phyloP scores from a whole-genome alignment of 208 protist genomes.

The Angomonas ambiguus region DNA sequence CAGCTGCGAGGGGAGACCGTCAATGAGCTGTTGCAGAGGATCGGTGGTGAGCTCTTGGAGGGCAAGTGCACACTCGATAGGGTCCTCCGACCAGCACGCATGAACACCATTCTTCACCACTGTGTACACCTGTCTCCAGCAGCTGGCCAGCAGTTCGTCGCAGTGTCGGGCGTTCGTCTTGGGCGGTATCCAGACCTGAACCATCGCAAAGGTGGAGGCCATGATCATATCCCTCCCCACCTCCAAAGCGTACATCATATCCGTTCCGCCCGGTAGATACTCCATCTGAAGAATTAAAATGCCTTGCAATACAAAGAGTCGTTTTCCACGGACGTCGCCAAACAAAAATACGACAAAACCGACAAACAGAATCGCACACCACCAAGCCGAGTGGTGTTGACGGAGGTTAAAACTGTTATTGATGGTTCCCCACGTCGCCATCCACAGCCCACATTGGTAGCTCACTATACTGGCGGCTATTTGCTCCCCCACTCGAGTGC shows the following conservation, averaged over 20 bases:
- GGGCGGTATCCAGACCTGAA: constrained; percentile 36
- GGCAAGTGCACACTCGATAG: constrained; percentile 31
- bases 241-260: constrained; percentile 5
- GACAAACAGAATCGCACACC: constrained; percentile 21
- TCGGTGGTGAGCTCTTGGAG: constrained; percentile 25
- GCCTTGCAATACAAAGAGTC: constrained; percentile 13
- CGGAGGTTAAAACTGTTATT: constrained; percentile 5
- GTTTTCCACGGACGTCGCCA: constrained; percentile 17
- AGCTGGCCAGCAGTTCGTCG: constrained; percentile 26
- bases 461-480: constrained; percentile 18
- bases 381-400: constrained; percentile 19
- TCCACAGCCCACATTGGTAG: constrained; percentile 25
- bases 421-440: constrained; percentile 20
- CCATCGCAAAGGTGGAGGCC: constrained; percentile 25
- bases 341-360: constrained; percentile 19
- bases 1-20: constrained; percentile 18
- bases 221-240: constrained; percentile 47
- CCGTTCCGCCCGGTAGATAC: not conserved
- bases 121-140: constrained; percentile 20
- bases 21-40: constrained; percentile 29
- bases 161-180: constrained; percentile 25
- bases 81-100: constrained; percentile 49
- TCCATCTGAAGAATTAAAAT: constrained; percentile 21
- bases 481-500: constrained; percentile 45
- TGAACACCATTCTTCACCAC: constrained; percentile 24